Base-by-base conservation (phyloP, 768 basidiomycete species). In the Lentinula guzmanii region DNA sequence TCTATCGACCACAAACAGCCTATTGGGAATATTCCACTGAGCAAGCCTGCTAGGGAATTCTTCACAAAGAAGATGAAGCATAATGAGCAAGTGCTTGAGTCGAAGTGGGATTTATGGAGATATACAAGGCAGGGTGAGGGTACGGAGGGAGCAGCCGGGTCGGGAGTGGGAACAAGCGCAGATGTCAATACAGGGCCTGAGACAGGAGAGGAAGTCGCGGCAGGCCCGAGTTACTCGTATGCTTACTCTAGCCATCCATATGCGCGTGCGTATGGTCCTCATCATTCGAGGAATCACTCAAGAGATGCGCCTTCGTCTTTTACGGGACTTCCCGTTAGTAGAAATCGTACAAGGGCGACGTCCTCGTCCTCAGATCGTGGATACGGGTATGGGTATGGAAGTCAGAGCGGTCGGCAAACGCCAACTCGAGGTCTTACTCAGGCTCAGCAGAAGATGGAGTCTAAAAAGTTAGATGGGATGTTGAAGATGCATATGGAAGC, bases 401-500 rank as follows among this genome's bases (percentile, higher is more conserved):
- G 35, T 21, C 48, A 28, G 50, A 56, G 55, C 41, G 50, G n/a
- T 50, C 37, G 24, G n/a, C 28, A 28, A 28, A 28, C 28, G 28
- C 28, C 28, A 28, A 55, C 21, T 53, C 56, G 51, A 28, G 28
- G 16, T 4, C 57, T 10, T n/a, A 13, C 57, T 43, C 42, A 41
- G 33, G 57, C 28, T 6, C 71, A 61, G 68, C 67, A 37, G 74
- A 72, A 56, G 74, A 77, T 65, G 74, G 70, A 46, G 80, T 79
- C 62, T 76, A 84, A 65, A 86, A 89, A 79, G 72, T 74, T 93
- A 65, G 90, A 93, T 70, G 91, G 90, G 63, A 82, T 94, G 84
- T 74, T 94, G 57, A 74, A 86, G 58, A 86, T 88, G 70, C 92
- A 94, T 70, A 89, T 93, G 77, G 89, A 90, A 74, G 81, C 86